These are phyloP conservation scores for Nannizziopsis arthrosporioides DNA, from an alignment of 2,329 filamentous ascomycete species.

Conservation along the genomic window DNA sequence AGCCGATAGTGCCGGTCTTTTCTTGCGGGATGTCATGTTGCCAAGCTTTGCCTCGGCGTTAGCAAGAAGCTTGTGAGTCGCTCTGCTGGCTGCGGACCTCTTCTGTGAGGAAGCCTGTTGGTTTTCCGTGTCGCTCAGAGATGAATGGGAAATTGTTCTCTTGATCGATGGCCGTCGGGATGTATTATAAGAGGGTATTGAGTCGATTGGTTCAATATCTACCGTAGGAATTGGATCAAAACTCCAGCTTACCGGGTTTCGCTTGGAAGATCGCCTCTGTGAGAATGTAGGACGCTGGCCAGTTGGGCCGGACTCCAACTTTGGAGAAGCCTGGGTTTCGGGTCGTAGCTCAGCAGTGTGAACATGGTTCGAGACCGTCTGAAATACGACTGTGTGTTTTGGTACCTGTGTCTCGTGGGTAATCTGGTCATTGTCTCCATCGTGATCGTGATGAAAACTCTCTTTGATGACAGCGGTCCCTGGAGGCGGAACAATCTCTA, in stretches of 20 bases:
- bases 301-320: not conserved
- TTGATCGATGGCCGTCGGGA: slow-evolving; percentile 1
- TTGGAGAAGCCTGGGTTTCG: slow-evolving; percentile 5
- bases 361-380: slow-evolving; percentile 33
- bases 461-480: slow-evolving; percentile 38
- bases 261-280: not conserved
- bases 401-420: slow-evolving; percentile 19
- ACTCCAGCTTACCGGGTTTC: not conserved
- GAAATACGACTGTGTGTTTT: slow-evolving; percentile 37
- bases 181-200: not conserved
- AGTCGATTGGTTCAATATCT: slow-evolving; percentile 1
- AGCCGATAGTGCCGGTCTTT: not conserved
- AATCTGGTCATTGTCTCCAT: slow-evolving; percentile 24
- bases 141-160: slow-evolving; percentile 11
- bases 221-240: slow-evolving; percentile 3
- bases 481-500: slow-evolving; percentile 35
- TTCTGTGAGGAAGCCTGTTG: slow-evolving; percentile 16
- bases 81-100: slow-evolving; percentile 18
- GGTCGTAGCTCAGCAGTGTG: slow-evolving; percentile 29
- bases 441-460: slow-evolving; percentile 40
- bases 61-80: slow-evolving; percentile 27
- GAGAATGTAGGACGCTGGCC: not conserved
- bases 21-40: slow-evolving; percentile 12
- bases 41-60: slow-evolving; percentile 20
- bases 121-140: slow-evolving; percentile 18